Evolutionary conservation across 2,329 filamentous ascomycete species (phyloP).

Genomic region (Fusarium sp.): DNA sequence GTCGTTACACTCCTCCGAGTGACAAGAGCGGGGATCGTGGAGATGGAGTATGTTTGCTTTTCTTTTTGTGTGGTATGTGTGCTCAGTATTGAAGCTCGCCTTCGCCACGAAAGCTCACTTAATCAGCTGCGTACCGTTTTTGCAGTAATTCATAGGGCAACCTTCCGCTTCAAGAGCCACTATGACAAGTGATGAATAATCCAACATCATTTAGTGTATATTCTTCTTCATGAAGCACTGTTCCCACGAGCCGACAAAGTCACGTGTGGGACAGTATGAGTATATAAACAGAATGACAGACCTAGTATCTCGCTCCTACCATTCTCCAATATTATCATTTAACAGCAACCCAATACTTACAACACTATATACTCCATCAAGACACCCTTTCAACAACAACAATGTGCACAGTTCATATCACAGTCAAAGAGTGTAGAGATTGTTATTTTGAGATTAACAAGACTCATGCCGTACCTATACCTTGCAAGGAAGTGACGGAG

Average conservation of each 20-base stretch:
- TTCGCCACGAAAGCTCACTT: not conserved
- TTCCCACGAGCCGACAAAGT: accelerated
- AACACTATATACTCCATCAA: not conserved
- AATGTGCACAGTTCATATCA: not conserved
- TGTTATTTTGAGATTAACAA: not conserved
- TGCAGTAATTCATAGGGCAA: not conserved
- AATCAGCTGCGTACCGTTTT: not conserved
- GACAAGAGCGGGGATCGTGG: accelerated
- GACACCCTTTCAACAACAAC: not conserved
- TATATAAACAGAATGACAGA: not conserved
- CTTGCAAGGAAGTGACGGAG: not conserved
- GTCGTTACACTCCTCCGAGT: not conserved
- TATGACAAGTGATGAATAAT: accelerated
- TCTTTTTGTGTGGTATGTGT: not conserved
- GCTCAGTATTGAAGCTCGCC: not conserved
- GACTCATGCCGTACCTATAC: not conserved
- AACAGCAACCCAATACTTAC: not conserved
- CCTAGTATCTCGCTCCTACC: accelerated
- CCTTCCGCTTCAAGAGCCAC: accelerated
- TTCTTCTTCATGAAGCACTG: not conserved
- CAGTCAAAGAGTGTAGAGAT: not conserved
- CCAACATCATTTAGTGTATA: not conserved
- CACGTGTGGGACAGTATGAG: not conserved
- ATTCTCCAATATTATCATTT: not conserved
- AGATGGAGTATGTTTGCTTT: not conserved